Percentiles rank a stretch among this genome's conserved stretches.
Evolutionary conservation across 768 basidiomycete genomes (phyloP).

Genomic region (Lepiota brunneoincarnata): DNA sequence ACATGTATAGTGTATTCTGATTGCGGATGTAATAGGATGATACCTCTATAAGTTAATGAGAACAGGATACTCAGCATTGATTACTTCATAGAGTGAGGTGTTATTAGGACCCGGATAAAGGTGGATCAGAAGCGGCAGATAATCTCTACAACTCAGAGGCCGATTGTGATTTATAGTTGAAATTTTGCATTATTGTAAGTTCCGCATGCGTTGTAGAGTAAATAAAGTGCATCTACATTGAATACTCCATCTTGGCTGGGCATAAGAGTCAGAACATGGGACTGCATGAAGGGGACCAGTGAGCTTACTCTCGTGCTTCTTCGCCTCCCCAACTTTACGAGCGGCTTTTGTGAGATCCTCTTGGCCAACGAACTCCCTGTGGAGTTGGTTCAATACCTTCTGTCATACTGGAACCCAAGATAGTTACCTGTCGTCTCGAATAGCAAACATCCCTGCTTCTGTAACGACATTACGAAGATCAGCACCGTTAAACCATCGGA

Average conservation of each 20-base stretch:
- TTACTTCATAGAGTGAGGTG: no score
- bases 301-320: conserved; percentile 94
- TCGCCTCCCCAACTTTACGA: conserved; percentile 91
- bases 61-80: no score
- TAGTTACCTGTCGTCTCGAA: conserved; percentile 68
- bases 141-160: no score
- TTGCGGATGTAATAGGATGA: conserved; percentile 1
- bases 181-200: conserved; percentile 9
- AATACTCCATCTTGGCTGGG: conserved; percentile 55
- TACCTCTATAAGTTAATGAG: background rate
- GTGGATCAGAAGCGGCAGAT: no score
- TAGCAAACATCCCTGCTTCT: conserved; percentile 98
- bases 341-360: conserved; percentile 97
- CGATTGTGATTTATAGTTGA: no score
- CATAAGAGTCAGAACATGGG: conserved; percentile 6
- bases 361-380: conserved; percentile 81
- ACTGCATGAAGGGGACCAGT: background rate
- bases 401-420: background rate
- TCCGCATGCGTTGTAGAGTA: conserved; percentile 13
- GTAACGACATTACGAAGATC: conserved; percentile 95
- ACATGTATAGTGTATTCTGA: conserved; percentile 1
- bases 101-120: no score
- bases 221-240: conserved; percentile 30
- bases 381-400: conserved; percentile 20
- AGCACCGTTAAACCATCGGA: conserved; percentile 95